Evolutionary conservation across 495 filamentous ascomycete genomes (phyloP).

Genomic region (Massariosphaeria phaeospora): DNA sequence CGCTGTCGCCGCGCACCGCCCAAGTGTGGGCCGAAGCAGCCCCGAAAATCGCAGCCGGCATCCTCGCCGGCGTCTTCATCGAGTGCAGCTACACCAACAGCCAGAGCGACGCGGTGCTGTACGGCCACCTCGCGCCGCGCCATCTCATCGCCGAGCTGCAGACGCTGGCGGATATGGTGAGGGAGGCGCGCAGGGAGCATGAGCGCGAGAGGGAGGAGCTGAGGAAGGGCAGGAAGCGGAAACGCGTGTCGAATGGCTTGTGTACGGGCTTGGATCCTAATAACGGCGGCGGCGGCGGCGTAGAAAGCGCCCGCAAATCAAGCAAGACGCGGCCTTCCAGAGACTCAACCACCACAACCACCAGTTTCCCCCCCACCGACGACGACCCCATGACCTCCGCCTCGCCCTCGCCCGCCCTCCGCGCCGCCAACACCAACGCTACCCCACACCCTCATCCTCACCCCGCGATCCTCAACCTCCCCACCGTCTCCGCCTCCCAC

Average conservation of each 20-base stretch:
- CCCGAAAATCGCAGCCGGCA: constrained; percentile 64
- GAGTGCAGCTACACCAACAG: constrained; percentile 88
- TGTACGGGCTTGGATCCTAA: neutral
- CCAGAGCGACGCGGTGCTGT: constrained; percentile 68
- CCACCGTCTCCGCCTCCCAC: constrained; percentile 6
- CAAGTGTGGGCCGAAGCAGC: constrained; percentile 82
- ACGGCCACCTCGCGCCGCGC: constrained; percentile 79
- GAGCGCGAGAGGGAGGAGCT: constrained; percentile 29
- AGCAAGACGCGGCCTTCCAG: neutral
- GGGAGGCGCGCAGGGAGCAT: constrained; percentile 39
- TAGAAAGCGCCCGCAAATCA: neutral
- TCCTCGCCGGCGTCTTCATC: constrained; percentile 77
- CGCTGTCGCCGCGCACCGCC: constrained; percentile 70
- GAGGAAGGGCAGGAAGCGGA: constrained; percentile 35
- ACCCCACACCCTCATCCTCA: constrained; percentile 2
- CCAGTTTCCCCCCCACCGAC: constrained; percentile 13
- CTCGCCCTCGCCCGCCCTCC: constrained; percentile 10
- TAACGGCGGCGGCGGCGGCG: neutral
- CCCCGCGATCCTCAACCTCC: constrained; percentile 6
- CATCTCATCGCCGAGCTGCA: constrained; percentile 74
- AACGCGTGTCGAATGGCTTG: constrained; percentile 31
- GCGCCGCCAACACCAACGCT: constrained; percentile 5
- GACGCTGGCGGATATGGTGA: constrained; percentile 63
- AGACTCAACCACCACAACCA: neutral
- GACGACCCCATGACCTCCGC: constrained; percentile 30